Evolutionary conservation across 2,329 filamentous ascomycete species (phyloP).

Genomic region (Chaetomiaceae sp.): DNA sequence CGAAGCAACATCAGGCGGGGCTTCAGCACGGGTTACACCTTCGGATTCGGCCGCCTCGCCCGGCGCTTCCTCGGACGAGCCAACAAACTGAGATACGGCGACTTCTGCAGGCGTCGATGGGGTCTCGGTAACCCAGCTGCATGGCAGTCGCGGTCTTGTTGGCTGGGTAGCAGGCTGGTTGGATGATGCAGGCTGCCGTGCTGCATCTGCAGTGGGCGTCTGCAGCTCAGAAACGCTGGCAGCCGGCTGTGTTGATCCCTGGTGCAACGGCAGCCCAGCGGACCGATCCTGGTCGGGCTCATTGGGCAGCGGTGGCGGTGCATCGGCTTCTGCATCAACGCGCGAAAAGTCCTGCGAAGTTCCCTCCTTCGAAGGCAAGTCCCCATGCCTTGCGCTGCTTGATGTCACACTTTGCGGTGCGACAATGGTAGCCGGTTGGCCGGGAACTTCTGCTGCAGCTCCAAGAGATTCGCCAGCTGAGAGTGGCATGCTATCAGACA

Average conservation of each 20-base stretch:
- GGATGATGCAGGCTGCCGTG: constrained; percentile 13
- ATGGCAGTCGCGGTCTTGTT: constrained; percentile 30
- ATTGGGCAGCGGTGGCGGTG: constrained; percentile 7
- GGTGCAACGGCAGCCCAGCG: constrained; percentile 10
- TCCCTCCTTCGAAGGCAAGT: neutral
- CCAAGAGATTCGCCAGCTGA: neutral
- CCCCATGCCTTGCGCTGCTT: neutral
- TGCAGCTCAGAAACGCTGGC: constrained; percentile 8
- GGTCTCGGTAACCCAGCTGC: constrained; percentile 33
- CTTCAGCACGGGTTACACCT: constrained; percentile 7
- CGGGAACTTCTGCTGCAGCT: neutral
- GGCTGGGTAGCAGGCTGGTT: constrained; percentile 1
- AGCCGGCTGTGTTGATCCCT: constrained; percentile 8
- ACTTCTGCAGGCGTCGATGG: constrained; percentile 22
- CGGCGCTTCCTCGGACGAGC: neutral
- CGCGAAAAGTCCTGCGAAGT: neutral
- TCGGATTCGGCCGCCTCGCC: constrained; percentile 1
- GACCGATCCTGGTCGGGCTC: constrained; percentile 6
- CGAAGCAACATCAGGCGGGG: constrained; percentile 1
- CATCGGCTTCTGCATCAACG: constrained; percentile 8
- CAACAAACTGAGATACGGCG: constrained; percentile 4
- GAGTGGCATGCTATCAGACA: constrained; percentile 2
- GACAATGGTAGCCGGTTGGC: neutral
- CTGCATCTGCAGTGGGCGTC: constrained; percentile 9
- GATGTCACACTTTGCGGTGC: neutral